A percentile compares a stretch with the other conserved stretches of the same genome.
These are phyloP conservation scores for Thermomucor indicae-seudaticae DNA, from an alignment of 371 early-diverging fungal genomes.

Conservation along the genomic window DNA sequence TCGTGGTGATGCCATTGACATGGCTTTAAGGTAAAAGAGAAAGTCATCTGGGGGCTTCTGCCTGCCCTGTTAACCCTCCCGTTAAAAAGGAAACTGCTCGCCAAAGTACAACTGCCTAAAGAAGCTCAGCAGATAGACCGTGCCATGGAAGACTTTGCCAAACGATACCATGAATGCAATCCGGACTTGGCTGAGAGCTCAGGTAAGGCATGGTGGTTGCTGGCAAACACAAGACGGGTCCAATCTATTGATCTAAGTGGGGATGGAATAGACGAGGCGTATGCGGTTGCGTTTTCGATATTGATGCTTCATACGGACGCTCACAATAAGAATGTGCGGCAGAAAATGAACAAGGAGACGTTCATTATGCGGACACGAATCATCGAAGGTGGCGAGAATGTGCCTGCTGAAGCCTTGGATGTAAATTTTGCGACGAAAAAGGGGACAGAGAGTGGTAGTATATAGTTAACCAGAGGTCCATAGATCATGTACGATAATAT, in stretches of 20 bases:
- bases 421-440: slow-evolving; percentile 22
- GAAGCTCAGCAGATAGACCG: slow-evolving; percentile 93
- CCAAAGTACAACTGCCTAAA: slow-evolving; percentile 76
- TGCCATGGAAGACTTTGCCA: slow-evolving; percentile 80
- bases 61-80: neutral
- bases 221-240: neutral
- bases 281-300: slow-evolving; percentile 81
- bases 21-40: slow-evolving; percentile 60
- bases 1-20: slow-evolving; percentile 64
- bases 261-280: slow-evolving; percentile 56
- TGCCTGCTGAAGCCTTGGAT: slow-evolving; percentile 71
- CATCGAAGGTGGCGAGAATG: slow-evolving; percentile 61
- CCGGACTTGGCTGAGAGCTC: slow-evolving; percentile 59
- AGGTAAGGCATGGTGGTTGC: slow-evolving; percentile 26
- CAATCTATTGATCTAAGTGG: neutral
- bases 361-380: slow-evolving; percentile 70
- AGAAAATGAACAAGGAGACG: slow-evolving; percentile 83
- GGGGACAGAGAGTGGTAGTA: neutral
- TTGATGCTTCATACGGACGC: slow-evolving; percentile 91
- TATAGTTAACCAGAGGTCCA: slow-evolving; percentile 31
- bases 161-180: slow-evolving; percentile 74
- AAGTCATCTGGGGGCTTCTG: neutral
- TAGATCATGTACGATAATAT: slow-evolving; percentile 82
- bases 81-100: slow-evolving; percentile 65
- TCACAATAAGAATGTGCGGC: slow-evolving; percentile 81